Percentiles rank a stretch among this genome's conserved stretches.
Evolutionary conservation across 192 early-diverging fungal species (phyloP).

Genomic region (Tieghemiomyces parasiticus): DNA sequence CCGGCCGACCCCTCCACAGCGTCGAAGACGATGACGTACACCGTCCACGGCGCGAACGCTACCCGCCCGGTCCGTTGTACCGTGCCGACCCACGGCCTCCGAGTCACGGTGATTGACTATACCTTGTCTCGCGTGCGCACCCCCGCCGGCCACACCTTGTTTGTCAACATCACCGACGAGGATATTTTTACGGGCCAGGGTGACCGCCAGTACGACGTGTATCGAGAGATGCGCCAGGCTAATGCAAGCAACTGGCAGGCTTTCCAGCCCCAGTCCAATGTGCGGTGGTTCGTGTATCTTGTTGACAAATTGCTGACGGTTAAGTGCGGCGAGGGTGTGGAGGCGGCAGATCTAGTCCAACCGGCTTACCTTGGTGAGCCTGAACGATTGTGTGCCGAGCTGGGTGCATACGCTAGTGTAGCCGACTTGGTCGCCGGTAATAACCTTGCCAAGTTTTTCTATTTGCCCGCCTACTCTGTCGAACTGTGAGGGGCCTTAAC

Average conservation of each 20-base stretch:
- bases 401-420: neutral
- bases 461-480: neutral
- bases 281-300: slow-evolving; percentile 35
- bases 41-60: neutral
- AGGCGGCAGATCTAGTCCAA: neutral
- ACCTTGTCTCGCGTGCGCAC: slow-evolving; percentile 46
- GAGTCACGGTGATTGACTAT: slow-evolving; percentile 58
- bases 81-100: slow-evolving; percentile 40
- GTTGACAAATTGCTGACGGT: slow-evolving; percentile 25
- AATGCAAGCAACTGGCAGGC: slow-evolving; percentile 24
- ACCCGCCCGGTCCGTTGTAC: neutral
- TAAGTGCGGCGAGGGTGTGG: neutral
- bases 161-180: slow-evolving; percentile 37
- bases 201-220: slow-evolving; percentile 61
- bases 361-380: slow-evolving; percentile 4
- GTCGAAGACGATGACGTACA: slow-evolving; percentile 3
- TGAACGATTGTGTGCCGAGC: neutral
- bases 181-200: slow-evolving; percentile 36
- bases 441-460: neutral
- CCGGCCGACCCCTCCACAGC: slow-evolving; percentile 14
- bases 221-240: slow-evolving; percentile 44
- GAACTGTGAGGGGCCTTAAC: neutral
- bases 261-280: slow-evolving; percentile 29
- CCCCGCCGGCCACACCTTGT: slow-evolving; percentile 23
- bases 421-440: neutral